A percentile compares a stretch with the other conserved stretches of the same genome.
These are phyloP conservation scores for Paramecium biaurelia DNA, from an alignment of 73 alveolate genomes.

Conservation along the genomic window DNA sequence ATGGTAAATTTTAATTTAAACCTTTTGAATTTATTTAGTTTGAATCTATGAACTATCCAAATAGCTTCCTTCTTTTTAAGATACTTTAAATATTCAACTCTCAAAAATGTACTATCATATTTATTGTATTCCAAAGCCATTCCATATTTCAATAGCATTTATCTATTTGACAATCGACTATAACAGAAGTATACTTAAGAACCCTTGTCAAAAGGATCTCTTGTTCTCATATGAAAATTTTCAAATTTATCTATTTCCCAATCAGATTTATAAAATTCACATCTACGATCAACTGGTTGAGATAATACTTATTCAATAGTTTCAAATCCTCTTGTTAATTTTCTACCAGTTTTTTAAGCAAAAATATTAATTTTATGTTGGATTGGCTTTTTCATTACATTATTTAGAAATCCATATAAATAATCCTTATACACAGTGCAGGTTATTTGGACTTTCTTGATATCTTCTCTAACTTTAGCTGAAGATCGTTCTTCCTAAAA, in stretches of 20 bases:
- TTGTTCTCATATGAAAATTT: neutral
- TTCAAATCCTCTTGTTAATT: neutral
- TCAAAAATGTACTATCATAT: conserved; percentile 41
- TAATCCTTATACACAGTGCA: neutral
- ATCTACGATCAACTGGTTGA: neutral
- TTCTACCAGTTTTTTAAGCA: neutral
- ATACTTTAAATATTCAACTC: neutral
- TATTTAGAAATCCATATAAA: neutral
- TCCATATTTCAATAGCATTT: conserved; percentile 44
- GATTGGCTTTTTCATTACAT: neutral
- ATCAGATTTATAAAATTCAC: neutral
- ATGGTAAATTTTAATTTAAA: neutral
- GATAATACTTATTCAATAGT: neutral
- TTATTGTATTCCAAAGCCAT: conserved; percentile 55
- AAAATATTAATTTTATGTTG: neutral
- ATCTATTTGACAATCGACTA: conserved; percentile 39
- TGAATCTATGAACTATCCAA: neutral
- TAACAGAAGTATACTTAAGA: conserved; percentile 58
- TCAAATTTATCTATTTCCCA: conserved; percentile 47
- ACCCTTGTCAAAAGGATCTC: conserved; percentile 38
- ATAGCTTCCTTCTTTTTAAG: neutral
- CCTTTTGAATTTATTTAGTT: neutral
- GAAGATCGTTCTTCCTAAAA: neutral
- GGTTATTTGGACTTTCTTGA: neutral
- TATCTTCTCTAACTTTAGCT: neutral